Evolutionary conservation across 2,329 filamentous ascomycete species (phyloP), one percentile per base, ranked within the genome.

Genomic region (Fusarium burgessii): DNA sequence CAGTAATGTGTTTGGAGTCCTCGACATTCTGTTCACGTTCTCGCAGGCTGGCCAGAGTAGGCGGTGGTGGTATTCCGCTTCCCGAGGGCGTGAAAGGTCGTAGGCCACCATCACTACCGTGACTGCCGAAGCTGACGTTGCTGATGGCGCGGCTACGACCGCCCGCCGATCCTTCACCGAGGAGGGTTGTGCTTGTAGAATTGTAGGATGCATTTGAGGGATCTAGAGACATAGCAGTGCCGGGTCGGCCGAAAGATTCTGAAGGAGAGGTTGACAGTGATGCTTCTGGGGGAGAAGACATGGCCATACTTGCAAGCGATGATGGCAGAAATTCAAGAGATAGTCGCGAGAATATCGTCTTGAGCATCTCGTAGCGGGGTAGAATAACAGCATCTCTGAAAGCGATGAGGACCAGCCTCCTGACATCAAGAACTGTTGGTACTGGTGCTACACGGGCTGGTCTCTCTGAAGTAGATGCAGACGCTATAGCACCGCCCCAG

Each of bases 331-430:
- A 96, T 71, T 98, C 95, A 4, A 98, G 89, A 6, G 92, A 95
- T 0, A 98, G 86, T 4, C 95, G 90, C 4, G 93, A 97, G 82
- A 98, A 98, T 61, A 96, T 95, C 10, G 90, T 89, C 84, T 96
- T 97, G 27, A 99, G 88, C 10, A 89, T 91, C 60, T 98, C 95
- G 80, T 97, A 96, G 54, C 95, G 91, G 3, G 94, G 93, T 2
- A 99, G 84, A 52, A 99, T 93, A 62, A 99, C 90, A 23, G 89
- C 91, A 80, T 99, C 96, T 56, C 96, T 91, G 82, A 96, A 99
- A 7, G 93, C 90, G 25, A 94, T 91, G 23, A 99, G 88, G 0
- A 97, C 94, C 43, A 98, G 90, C 27, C 94, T 89, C n/a, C 95
- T 90, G 1, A 98, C 92, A 74, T 98, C 95, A 4, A 98, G 87